Base-by-base conservation (phyloP, 179 eudicot species). In the Corrigiola litoralis region DNA sequence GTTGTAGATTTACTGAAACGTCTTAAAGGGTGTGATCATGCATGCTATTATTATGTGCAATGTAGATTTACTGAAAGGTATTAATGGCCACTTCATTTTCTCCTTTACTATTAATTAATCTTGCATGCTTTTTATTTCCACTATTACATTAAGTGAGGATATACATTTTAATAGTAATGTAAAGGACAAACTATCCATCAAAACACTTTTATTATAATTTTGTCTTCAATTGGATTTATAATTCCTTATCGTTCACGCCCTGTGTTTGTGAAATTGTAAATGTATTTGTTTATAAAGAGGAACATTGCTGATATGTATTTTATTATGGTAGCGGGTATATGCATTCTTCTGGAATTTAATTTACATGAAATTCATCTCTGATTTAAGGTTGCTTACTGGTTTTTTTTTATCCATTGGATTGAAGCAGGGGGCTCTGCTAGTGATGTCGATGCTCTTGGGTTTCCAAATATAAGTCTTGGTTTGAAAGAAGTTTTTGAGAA, bases 401-500 rank as follows among this genome's bases (percentile, higher is more conserved):
- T 60, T 29, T 36, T 56, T 41, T 52, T 40, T 69, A 34, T 48
- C 58, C 53, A 24, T 16, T 28, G 45, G 32, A 40, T 72, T 41
- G 23, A 52, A 66, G 76, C 82, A 81, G 90, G 76, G 31, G 66
- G 61, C 56, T 74, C 79, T 20, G 61, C 49, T 54, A 58, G 59
- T 31, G 61, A 80, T 37, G 66, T 38, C 40, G 71, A 32, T 46
- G 60, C 54, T 32, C 68, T 58, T 45, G 61, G 63, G 29, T 66
- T 72, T 40, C 69, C 83, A 61, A 63, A 55, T 74, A 29, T 73
- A 36, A 75, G 75, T 69, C 87, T 80, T 60, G 96, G 97, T 59
- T 76, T 86, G 81, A 86, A 78, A 50, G 88, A 84, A 66, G 71
- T 94, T 64, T 77, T 87, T 66, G 83, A 84, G 66, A 72, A 68